Evolutionary conservation across 331 rosid genomes (phyloP), one percentile per base, ranked within the genome.

Genomic region (Acacia concinna): DNA sequence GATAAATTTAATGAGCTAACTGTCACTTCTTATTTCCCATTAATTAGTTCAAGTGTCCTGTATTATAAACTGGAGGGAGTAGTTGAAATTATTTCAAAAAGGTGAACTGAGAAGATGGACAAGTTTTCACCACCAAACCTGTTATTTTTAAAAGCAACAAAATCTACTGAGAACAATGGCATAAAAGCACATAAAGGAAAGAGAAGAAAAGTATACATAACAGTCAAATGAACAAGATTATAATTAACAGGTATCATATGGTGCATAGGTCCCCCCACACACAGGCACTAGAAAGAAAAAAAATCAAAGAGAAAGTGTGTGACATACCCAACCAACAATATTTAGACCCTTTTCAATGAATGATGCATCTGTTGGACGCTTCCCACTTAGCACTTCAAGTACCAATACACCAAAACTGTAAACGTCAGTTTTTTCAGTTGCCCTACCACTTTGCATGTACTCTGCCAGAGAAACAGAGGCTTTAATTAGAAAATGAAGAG

Each of bases 401-500:
- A 90, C 89, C 85, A 96, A 78, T 76, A 96, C 99, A 66, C 99
- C 99, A 59, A 96, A 96, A 88, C 99, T 96, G 83, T 96, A 96
- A 27, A 96, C 91, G 80, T 96, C 99, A 14, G 91, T 88, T 91
- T 90, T 96, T 87, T 96, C 99, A 78, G 98, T 96, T 79, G 99
- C 99, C 84, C 99, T 96, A 35, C 99, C 99, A 78, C 99, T 96
- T 81, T 96, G 99, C 99, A 96, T 96, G 75, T 96, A 96, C 88
- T 96, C 99, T 96, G 94, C 84, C 84, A 69, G 51, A 80, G 69
- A 56, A 64, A 74, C 25, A 57, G 17, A 78, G 56, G 80, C 11
- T 52, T 69, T 65, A 63, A 17, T 81, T 74, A 83, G 68, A 78
- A 49, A 78, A 74, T 71, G 38, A 70, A 56, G 21, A 47, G 68